Conservation (phyloP, 2,329 filamentous ascomycete species). For the Beauveria brongniartii region DNA sequence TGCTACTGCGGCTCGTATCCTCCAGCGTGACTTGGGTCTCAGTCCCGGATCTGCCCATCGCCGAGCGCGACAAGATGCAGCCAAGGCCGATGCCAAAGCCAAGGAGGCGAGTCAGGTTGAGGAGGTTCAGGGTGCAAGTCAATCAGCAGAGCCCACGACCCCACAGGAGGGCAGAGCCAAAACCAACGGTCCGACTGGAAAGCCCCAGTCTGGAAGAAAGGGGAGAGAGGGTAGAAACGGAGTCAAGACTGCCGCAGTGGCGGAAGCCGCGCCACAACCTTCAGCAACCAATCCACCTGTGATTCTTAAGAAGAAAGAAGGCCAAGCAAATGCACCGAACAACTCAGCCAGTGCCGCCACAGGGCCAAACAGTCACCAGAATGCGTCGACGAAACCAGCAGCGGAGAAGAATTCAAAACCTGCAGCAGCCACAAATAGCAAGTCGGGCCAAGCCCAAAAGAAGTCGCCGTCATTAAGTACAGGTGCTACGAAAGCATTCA, state of each 20-base stretch:
- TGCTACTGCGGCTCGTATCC: slow-evolving; percentile 53
- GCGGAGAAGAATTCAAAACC: slow-evolving; percentile 28
- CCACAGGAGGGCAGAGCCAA: slow-evolving; percentile 16
- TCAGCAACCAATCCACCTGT: slow-evolving; percentile 26
- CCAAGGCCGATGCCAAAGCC: slow-evolving; percentile 40
- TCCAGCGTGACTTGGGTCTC: slow-evolving; percentile 59
- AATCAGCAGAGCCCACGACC: not conserved
- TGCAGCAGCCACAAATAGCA: slow-evolving; percentile 28
- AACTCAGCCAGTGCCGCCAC: slow-evolving; percentile 12
- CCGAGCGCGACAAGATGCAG: slow-evolving; percentile 49
- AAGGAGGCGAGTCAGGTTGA: slow-evolving; percentile 15
- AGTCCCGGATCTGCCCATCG: slow-evolving; percentile 56
- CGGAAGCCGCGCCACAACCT: slow-evolving; percentile 22
- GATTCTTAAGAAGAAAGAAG: slow-evolving; percentile 35
- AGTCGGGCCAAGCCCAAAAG: slow-evolving; percentile 24
- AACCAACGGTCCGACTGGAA: slow-evolving; percentile 10
- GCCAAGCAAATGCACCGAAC: slow-evolving; percentile 15
- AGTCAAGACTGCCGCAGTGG: slow-evolving; percentile 29
- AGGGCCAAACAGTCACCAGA: slow-evolving; percentile 13
- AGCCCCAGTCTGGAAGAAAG: slow-evolving; percentile 19
- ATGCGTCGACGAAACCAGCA: slow-evolving; percentile 19
- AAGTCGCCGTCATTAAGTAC: slow-evolving; percentile 22
- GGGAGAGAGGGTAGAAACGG: slow-evolving; percentile 29
- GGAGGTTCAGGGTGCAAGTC: not conserved
- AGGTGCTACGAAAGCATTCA: slow-evolving; percentile 59